phyloP scores from a whole-genome alignment of 2,329 filamentous ascomycete species.

The Penicillium sp. region DNA sequence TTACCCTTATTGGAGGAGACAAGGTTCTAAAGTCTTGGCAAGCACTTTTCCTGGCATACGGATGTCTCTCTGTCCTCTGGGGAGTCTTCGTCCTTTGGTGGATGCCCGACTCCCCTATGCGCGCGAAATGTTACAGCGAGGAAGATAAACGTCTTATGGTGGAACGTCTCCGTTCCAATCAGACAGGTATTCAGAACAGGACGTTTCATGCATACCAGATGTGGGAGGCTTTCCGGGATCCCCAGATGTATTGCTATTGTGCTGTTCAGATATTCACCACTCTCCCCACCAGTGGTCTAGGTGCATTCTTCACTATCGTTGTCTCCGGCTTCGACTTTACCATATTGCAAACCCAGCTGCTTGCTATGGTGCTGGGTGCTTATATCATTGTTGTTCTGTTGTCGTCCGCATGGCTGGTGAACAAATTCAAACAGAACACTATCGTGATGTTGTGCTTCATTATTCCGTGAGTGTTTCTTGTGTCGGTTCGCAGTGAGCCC shows the following conservation, averaged over 20 bases:
- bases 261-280: constrained; percentile 63
- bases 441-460: constrained; percentile 58
- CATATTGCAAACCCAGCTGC: constrained; percentile 58
- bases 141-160: constrained; percentile 57
- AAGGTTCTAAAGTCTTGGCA: constrained; percentile 57
- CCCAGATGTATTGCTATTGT: constrained; percentile 58
- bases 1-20: constrained; percentile 44
- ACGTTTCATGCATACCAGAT: constrained; percentile 47
- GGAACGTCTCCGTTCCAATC: constrained; percentile 52
- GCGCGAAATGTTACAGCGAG: constrained; percentile 60
- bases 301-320: constrained; percentile 65
- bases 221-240: constrained; percentile 53
- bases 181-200: constrained; percentile 54
- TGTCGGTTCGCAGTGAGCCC: neutral
- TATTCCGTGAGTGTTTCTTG: constrained; percentile 47
- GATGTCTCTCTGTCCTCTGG: constrained; percentile 54
- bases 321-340: constrained; percentile 61
- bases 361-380: constrained; percentile 63
- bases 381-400: constrained; percentile 65
- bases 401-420: constrained; percentile 57
- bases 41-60: constrained; percentile 59
- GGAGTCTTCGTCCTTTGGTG: constrained; percentile 56
- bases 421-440: constrained; percentile 60
- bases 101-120: constrained; percentile 63
- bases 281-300: constrained; percentile 62